These are phyloP conservation scores for Lathyrus oleraceus DNA, from an alignment of 306 rosid genomes.

Conservation along the genomic window DNA sequence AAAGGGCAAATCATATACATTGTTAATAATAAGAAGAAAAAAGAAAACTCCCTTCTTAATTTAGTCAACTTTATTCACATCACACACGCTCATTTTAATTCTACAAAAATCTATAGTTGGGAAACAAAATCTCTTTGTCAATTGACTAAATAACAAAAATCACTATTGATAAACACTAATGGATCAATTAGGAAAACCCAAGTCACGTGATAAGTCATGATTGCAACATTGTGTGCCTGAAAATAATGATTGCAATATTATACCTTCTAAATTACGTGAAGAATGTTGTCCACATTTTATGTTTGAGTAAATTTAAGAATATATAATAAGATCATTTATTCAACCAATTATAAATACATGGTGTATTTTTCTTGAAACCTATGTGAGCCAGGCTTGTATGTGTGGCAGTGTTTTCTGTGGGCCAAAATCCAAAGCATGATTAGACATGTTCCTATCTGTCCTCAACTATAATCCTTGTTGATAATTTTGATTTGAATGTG, in stretches of 20 bases:
- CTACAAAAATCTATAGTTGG: too few species aligned
- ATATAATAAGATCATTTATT: not conserved
- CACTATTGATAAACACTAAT: not conserved
- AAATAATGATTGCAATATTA: conserved; percentile 1
- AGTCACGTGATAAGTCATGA: conserved; percentile 1
- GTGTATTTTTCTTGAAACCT: not conserved
- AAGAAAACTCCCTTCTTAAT: too few species aligned
- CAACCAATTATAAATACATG: conserved; percentile 30
- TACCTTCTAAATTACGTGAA: conserved; percentile 30
- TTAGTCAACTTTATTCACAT: too few species aligned
- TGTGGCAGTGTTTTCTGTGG: conserved; percentile 42
- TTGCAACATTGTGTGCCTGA: not conserved
- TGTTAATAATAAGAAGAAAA: too few species aligned
- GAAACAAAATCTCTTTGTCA: too few species aligned
- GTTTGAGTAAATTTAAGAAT: conserved; percentile 4
- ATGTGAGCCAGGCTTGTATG: conserved; percentile 25
- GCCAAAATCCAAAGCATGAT: conserved; percentile 37
- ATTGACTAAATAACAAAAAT: not conserved
- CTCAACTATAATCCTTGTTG: conserved; percentile 19
- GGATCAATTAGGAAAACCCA: not conserved
- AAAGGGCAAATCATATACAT: too few species aligned
- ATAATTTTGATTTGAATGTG: conserved; percentile 25
- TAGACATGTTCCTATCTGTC: conserved; percentile 10
- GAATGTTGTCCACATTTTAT: conserved; percentile 45
- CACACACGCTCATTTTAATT: too few species aligned